Evolutionary conservation across 2,329 filamentous ascomycete species (phyloP).

Genomic region (Cordyceps javanica): DNA sequence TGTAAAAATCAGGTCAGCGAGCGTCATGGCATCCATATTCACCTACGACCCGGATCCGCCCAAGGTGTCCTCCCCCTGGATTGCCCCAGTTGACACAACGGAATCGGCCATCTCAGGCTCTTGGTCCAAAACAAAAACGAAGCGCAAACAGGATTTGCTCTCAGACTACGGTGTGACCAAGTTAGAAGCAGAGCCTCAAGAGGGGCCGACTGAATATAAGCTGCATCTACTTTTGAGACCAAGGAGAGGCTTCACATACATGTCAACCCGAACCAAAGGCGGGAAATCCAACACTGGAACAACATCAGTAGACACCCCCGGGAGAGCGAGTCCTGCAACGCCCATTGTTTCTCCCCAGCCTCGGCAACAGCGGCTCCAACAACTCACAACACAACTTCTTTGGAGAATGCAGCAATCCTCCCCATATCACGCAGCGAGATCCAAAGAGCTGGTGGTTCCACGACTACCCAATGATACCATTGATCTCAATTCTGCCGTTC

Average conservation of each 20-base stretch:
- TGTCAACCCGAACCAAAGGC: constrained; percentile 49
- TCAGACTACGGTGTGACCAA: constrained; percentile 64
- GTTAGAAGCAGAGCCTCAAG: constrained; percentile 83
- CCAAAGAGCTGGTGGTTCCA: constrained; percentile 68
- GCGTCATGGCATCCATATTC: constrained; percentile 83
- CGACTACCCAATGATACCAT: constrained; percentile 61
- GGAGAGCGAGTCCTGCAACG: constrained; percentile 18
- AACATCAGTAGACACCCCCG: constrained; percentile 7
- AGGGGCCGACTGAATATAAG: constrained; percentile 95
- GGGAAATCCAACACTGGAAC: neutral
- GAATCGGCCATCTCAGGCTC: neutral
- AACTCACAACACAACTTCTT: constrained; percentile 88
- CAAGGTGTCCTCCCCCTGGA: constrained; percentile 86
- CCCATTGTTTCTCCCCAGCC: constrained; percentile 52
- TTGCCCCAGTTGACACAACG: constrained; percentile 45
- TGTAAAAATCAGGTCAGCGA: neutral
- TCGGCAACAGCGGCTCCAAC: constrained; percentile 77
- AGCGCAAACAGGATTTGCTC: constrained; percentile 32
- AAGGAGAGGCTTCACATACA: constrained; percentile 64
- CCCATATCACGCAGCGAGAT: constrained; percentile 77
- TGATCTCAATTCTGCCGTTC: constrained; percentile 39
- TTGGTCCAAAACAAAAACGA: neutral
- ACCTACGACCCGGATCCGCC: constrained; percentile 88
- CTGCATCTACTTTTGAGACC: constrained; percentile 80
- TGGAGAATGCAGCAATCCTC: constrained; percentile 96